These are phyloP conservation scores for Aspergillus sclerotiicarbonarius DNA, from an alignment of 495 filamentous ascomycete species.

Conservation along the genomic window DNA sequence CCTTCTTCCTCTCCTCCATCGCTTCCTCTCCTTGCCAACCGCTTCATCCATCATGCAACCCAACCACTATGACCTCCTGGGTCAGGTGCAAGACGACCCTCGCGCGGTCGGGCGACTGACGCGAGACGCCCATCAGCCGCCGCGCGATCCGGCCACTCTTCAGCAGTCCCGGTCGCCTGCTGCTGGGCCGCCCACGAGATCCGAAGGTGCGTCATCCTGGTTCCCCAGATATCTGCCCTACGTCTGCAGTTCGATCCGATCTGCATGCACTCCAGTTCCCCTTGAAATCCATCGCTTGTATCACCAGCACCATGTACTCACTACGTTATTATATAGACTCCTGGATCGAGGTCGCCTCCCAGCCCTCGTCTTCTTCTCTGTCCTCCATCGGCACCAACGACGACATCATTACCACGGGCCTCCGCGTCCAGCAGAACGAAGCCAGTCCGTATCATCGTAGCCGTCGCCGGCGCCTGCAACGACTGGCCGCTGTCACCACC, in stretches of 20 bases:
- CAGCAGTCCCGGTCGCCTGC: conserved; percentile 38
- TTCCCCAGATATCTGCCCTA: conserved; percentile 19
- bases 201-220: conserved; percentile 42
- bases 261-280: conserved; percentile 17
- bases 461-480: conserved; percentile 55
- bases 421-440: conserved; percentile 63
- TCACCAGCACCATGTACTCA: conserved; percentile 52
- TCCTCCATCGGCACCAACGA: conserved; percentile 74
- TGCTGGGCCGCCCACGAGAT: conserved; percentile 41
- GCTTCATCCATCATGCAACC: conserved; percentile 38
- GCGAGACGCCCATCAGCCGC: conserved; percentile 38
- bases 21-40: not conserved
- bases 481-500: conserved; percentile 42
- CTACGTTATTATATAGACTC: conserved; percentile 70
- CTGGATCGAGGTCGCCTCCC: conserved; percentile 93
- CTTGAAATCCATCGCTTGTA: conserved; percentile 19
- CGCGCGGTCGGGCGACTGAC: conserved; percentile 41
- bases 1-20: conserved; percentile 6
- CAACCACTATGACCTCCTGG: conserved; percentile 44
- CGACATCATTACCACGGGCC: conserved; percentile 82
- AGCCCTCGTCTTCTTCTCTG: conserved; percentile 87
- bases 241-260: conserved; percentile 14
- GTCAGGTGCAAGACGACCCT: conserved; percentile 44
- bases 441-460: conserved; percentile 37
- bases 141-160: conserved; percentile 9